These are phyloP conservation scores for Cryphonectria carpinicola DNA, from an alignment of 2,329 filamentous ascomycete species.

Conservation along the genomic window DNA sequence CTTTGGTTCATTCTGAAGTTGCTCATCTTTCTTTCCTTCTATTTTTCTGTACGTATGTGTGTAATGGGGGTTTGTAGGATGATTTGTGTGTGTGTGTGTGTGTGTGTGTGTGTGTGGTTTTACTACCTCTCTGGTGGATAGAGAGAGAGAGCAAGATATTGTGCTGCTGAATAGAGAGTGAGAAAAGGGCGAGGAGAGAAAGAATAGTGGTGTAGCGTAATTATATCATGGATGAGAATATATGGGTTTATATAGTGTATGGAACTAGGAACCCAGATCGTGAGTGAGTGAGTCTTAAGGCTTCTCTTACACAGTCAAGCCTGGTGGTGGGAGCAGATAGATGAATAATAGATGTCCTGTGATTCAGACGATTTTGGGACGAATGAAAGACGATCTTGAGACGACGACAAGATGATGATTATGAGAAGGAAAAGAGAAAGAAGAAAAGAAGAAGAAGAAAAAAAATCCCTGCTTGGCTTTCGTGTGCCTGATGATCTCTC, in stretches of 20 bases:
- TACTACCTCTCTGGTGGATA: neutral
- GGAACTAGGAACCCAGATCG: slow-evolving; percentile 8
- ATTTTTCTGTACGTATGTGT: slow-evolving; percentile 4
- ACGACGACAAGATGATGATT: neutral
- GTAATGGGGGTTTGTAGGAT: neutral
- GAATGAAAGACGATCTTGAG: neutral
- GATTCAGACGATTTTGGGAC: slow-evolving; percentile 3
- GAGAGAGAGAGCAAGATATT: neutral
- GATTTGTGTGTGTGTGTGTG: neutral
- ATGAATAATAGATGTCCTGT: slow-evolving; percentile 11
- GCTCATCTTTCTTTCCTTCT: slow-evolving; percentile 19
- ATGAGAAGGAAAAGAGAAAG: neutral
- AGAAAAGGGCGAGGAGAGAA: neutral
- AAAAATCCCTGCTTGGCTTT: neutral
- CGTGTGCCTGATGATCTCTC: slow-evolving; percentile 9
- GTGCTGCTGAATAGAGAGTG: neutral
- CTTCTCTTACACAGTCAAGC: slow-evolving; percentile 20
- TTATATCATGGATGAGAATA: neutral
- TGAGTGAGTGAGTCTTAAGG: slow-evolving; percentile 3
- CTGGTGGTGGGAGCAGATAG: slow-evolving; percentile 20
- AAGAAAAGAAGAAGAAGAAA: too few relatives aligned
- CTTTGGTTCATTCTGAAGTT: slow-evolving; percentile 22
- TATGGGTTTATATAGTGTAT: slow-evolving; percentile 15
- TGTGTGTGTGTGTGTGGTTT: neutral
- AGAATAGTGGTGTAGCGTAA: neutral